Base-by-base conservation (phyloP, 371 early-diverging fungal genomes). In the Mortierella sp. region DNA sequence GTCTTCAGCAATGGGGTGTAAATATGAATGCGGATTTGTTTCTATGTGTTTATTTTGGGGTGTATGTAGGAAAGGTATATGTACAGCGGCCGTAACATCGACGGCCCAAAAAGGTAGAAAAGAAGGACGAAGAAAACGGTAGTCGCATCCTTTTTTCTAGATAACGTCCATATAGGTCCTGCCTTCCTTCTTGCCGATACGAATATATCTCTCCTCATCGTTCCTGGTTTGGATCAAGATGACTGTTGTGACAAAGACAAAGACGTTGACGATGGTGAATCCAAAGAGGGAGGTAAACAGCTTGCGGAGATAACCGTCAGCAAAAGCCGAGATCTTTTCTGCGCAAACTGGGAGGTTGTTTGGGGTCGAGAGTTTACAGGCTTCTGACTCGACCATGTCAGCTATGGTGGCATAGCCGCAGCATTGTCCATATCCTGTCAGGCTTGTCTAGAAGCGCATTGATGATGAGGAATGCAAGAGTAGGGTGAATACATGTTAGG, bases 131-230 rank as follows among this genome's bases (percentile, higher is more conserved):
- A 31, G 55, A 26, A 7, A 0, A 16, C 38, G 31, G 34, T 16
- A 14, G 14, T 16, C 50, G 16, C 5, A 5, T 38, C 42, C 42
- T 38, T 38, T 38, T 38, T 38, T 10, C 65, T 86, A 86, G 50
- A 86, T 87, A 38, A 72, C 71, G 26, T 82, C 78, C 19, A 71
- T 74, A 50, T 84, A 83, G 47, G 79, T 79, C 54, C 84, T 74
- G 72, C 86, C 83, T 47, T 89, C 77, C 75, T 89, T 89, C 58
- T 76, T 83, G 48, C 85, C 82, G 68, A 89, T 89, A 24, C 88
- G 80, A 44, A 80, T 80, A 65, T 88, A 89, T n/a, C 89, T 88
- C 60, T 89, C 87, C 68, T 89, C 89, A 38, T 88, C 89, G 75
- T 89, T 89, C 54, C 85, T 80, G 38, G 88, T 84, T 73, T 88